These are phyloP conservation scores for Euclidium syriacum DNA, from an alignment of 345 rosid genomes.

Conservation along the genomic window DNA sequence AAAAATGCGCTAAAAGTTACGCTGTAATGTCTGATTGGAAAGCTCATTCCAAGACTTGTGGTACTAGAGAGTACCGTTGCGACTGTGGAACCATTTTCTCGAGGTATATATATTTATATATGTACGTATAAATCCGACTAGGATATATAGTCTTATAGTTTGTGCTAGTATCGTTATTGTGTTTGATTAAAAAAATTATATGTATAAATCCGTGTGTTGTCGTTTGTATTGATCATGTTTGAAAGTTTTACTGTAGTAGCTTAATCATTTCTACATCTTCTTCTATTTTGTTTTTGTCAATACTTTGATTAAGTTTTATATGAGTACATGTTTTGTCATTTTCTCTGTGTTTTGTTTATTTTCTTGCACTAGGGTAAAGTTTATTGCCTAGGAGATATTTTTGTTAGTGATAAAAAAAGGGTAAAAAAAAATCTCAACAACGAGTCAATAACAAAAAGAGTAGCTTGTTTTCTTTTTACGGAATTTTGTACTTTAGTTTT, in stretches of 20 bases:
- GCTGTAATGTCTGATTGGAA: constrained; percentile 98
- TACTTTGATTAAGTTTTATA: neutral
- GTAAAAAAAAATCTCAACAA: too few relatives aligned
- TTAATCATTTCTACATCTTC: neutral
- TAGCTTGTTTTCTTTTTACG: too few relatives aligned
- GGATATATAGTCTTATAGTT: too few relatives aligned
- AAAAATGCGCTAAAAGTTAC: constrained; percentile 86
- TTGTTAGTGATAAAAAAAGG: constrained; percentile 8
- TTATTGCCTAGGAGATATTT: constrained; percentile 14
- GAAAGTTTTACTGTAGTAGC: neutral
- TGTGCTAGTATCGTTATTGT: too few relatives aligned
- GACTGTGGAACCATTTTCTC: constrained; percentile 95
- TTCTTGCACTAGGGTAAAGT: constrained; percentile 21
- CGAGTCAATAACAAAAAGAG: too few relatives aligned
- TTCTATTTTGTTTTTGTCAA: constrained; percentile 6
- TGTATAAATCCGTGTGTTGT: neutral
- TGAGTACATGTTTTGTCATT: constrained; percentile 10
- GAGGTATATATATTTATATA: constrained; percentile 39
- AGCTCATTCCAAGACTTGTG: constrained; percentile 97
- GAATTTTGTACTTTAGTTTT: too few relatives aligned
- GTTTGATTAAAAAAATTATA: too few relatives aligned
- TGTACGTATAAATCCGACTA: neutral
- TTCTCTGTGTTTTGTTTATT: constrained; percentile 10
- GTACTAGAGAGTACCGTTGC: constrained; percentile 93
- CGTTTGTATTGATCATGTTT: neutral